Base-by-base conservation (phyloP, 2,329 filamentous ascomycete genomes). In the Macroventuria anomochaeta region DNA sequence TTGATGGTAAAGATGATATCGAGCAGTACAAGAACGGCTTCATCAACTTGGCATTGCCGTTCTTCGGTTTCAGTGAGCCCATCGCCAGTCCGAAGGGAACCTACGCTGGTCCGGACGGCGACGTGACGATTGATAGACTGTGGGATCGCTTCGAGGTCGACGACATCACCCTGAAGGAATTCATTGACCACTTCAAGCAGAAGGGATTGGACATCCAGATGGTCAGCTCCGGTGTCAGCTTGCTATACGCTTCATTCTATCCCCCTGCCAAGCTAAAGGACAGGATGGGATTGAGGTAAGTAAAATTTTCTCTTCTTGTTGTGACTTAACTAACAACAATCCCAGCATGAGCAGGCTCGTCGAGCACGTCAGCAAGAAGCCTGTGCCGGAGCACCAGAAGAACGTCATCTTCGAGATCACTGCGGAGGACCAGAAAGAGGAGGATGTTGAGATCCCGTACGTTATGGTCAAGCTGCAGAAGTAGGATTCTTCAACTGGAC, bases 21-120 rank as follows among this genome's bases (percentile, higher is more conserved):
- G 95, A 97, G 79, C 90, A 97, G 77, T 99, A 96, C 87, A 97
- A 97, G 85, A 99, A 99, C 72, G 95, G 95, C 13, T 99, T 99
- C 76, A 83, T 97, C 78, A 99, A 99, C 79, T 79, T 99, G 63
- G 95, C 95, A 1, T 80, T 99, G 60, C 95, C 95, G 0, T 97
- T 99, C 84, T 96, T 99, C 66, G 93, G 93, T 32, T 99, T 99
- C 84, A 96, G 91, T 70, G 95, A 99, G 78, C 95, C 95, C 2
- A 96, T 99, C 66, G 87, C 88, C 5, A 96, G 91, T 65, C 91
- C 93, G 25, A 97, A 97, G 83, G 90, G 93, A 61, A 90, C 86
- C 68, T 99, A 97, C 79, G 80, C 87, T 71, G 89, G 91, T 18
- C 88, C 88, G 46, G 78, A 90, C 34, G 90, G 89, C 69, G 81